Evolutionary conservation across 306 rosid species (phyloP), one percentile per base, ranked within the genome.

Genomic region (Oemleria cerasiformis): DNA sequence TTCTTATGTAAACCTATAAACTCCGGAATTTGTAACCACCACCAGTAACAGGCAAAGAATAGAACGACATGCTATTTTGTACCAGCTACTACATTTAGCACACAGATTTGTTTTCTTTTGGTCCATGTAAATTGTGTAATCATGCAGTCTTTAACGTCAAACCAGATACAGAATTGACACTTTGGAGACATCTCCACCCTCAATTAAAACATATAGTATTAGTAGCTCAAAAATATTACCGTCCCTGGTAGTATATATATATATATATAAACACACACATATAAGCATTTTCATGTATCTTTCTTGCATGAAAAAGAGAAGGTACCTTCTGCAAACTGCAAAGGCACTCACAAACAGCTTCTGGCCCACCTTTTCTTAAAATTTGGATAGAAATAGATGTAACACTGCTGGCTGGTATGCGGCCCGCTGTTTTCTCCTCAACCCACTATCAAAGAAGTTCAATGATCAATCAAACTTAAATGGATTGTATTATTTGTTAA

Each of bases 331-430:
- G 77, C 79, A 93, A 84, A 84, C 81, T 87, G 83, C 88, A 87
- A 70, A 93, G 86, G 77, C 51, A 79, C 78, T 87, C 85, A 72
- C 82, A 88, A 77, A 93, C 96, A 71, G 94, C 92, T 73, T 88
- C 86, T 44, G 98, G 96, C 50, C 98, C 98, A 65, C 96, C 90
- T 74, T 88, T 88, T 81, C 98, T 90, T 79, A 93, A 59, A 55
- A 90, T 86, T 70, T 87, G 87, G 75, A 93, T 84, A 73, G 98
- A 87, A 71, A 93, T 79, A 71, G 97, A 93, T 51, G 74, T 63
- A 49, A 93, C 96, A 54, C 72, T 77, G 72, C 78, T 67, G 62
- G 96, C 92, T 72, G 71, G 89, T 72, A 93, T 70, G 67, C 85
- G 88, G 11, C 98, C 92, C 45, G 49, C 75, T 44, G 98, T 90